A percentile compares a stretch with the other conserved stretches of the same genome.
Evolutionary conservation across 495 filamentous ascomycete species (phyloP).

Genomic region (Margaritispora aquatica): DNA sequence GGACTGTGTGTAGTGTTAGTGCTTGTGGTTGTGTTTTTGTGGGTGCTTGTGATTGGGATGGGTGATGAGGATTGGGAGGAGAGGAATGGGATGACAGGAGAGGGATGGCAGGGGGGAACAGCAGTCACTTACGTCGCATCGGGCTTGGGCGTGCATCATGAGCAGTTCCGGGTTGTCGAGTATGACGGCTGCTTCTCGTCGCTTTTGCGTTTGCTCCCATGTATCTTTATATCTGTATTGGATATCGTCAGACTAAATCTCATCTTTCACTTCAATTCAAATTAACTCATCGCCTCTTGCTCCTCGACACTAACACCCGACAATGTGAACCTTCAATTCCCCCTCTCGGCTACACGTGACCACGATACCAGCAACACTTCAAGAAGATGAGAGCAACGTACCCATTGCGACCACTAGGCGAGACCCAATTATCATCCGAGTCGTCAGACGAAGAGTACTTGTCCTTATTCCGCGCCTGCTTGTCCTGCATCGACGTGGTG

Average conservation of each 20-base stretch:
- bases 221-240: conserved; percentile 14
- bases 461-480: conserved; percentile 48
- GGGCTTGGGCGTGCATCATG: conserved; percentile 45
- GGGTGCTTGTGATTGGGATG: too few species aligned
- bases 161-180: conserved; percentile 45
- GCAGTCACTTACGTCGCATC: conserved; percentile 33
- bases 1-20: conserved; percentile 27
- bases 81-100: background rate
- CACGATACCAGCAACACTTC: background rate
- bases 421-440: background rate
- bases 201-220: conserved; percentile 25
- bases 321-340: background rate
- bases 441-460: conserved; percentile 27
- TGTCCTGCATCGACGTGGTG: conserved; percentile 38
- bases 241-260: background rate
- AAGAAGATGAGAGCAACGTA: background rate
- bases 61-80: too few species aligned
- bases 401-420: background rate
- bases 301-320: too few species aligned
- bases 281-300: background rate
- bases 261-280: background rate
- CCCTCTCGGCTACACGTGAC: background rate
- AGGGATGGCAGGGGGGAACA: background rate
- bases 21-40: too few species aligned
- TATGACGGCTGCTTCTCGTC: conserved; percentile 35